These are phyloP conservation scores for Fusarium sp. DNA, from an alignment of 2,329 filamentous ascomycete genomes.

Conservation along the genomic window DNA sequence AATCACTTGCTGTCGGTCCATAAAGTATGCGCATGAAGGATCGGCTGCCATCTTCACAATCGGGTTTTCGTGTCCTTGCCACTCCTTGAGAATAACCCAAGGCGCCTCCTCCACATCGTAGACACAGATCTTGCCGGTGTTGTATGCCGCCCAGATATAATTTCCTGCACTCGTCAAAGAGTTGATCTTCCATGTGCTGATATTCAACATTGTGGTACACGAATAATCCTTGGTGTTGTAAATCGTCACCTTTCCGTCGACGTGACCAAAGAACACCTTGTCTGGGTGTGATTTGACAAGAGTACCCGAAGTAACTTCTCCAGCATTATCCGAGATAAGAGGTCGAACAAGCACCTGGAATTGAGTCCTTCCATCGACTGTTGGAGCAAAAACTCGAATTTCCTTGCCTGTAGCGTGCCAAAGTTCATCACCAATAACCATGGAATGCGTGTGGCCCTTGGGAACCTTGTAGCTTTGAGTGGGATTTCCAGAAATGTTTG, in stretches of 20 bases:
- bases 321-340: constrained; percentile 76
- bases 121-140: constrained; percentile 91
- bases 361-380: constrained; percentile 71
- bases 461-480: constrained; percentile 79
- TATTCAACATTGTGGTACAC: constrained; percentile 82
- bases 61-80: constrained; percentile 88
- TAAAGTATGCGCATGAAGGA: constrained; percentile 82
- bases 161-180: constrained; percentile 82
- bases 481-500: constrained; percentile 78
- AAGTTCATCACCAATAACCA: constrained; percentile 84
- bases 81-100: constrained; percentile 93
- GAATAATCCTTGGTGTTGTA: constrained; percentile 82
- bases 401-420: constrained; percentile 93
- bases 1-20: constrained; percentile 85
- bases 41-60: constrained; percentile 83
- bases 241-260: constrained; percentile 93
- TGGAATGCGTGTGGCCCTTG: constrained; percentile 86
- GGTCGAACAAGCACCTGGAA: constrained; percentile 82
- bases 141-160: constrained; percentile 92
- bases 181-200: constrained; percentile 96
- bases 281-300: constrained; percentile 79
- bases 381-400: constrained; percentile 84
- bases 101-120: constrained; percentile 87
- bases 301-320: constrained; percentile 88
- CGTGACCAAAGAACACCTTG: constrained; percentile 89